Conservation (phyloP, 2,329 filamentous ascomycete species). For the Microcyclospora tardicrescens region DNA sequence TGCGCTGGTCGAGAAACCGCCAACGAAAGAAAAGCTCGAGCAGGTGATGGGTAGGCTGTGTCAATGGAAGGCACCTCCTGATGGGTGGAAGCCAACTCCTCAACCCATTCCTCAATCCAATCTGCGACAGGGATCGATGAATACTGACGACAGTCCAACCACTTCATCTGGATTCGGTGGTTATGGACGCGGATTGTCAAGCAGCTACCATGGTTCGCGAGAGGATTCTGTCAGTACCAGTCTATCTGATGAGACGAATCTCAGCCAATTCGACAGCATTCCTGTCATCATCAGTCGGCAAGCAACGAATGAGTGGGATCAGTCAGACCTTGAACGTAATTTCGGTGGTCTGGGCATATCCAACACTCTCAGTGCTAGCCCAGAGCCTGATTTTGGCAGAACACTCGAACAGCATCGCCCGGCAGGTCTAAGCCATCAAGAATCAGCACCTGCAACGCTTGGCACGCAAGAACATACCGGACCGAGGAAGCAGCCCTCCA, state of each 20-base stretch:
- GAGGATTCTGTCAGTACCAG: conserved; percentile 84
- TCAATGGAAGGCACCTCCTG: conserved; percentile 76
- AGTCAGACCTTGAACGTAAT: conserved; percentile 36
- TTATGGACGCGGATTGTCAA: conserved; percentile 47
- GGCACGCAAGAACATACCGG: conserved; percentile 6
- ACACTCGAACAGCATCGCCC: conserved; percentile 23
- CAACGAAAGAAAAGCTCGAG: conserved; percentile 78
- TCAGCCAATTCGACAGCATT: conserved; percentile 61
- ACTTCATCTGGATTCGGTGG: conserved; percentile 58
- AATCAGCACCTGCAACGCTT: conserved; percentile 48
- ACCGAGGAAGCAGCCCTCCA: conserved; percentile 49
- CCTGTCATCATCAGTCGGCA: conserved; percentile 64
- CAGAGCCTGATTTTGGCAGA: conserved; percentile 9
- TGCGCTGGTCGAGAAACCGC: conserved; percentile 88
- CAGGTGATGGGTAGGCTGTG: conserved; percentile 81
- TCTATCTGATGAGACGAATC: conserved; percentile 72
- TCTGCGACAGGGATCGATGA: conserved; percentile 50
- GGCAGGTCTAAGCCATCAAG: conserved; percentile 47
- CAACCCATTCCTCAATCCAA: conserved; percentile 45
- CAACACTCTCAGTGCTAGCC: conserved; percentile 9
- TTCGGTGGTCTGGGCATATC: conserved; percentile 60
- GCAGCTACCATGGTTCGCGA: conserved; percentile 63
- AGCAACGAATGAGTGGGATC: conserved; percentile 60
- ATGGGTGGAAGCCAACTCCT: conserved; percentile 37
- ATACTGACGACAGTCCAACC: conserved; percentile 68